A percentile compares a stretch with the other conserved stretches of the same genome.
These are phyloP conservation scores for Wickerhamomyces tratensis DNA, from an alignment of 805 yeast genomes.

Conservation along the genomic window DNA sequence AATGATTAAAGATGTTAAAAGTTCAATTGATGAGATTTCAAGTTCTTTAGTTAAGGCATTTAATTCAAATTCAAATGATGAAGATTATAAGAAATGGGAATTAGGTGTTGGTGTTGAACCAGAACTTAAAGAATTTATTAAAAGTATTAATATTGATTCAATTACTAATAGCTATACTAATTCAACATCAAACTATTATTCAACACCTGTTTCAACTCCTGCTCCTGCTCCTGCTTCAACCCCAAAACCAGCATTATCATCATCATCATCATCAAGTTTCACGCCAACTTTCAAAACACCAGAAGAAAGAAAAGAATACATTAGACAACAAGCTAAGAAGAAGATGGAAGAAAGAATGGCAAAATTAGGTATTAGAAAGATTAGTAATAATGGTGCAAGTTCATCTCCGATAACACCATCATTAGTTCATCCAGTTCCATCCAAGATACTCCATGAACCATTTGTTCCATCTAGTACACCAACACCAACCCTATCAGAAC, in stretches of 20 bases:
- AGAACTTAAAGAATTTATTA: slow-evolving; percentile 22
- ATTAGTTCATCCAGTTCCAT: no score
- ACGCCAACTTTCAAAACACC: slow-evolving; percentile 28
- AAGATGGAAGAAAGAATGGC: slow-evolving; percentile 83
- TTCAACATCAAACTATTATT: slow-evolving; percentile 2
- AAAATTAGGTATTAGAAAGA: slow-evolving; percentile 58
- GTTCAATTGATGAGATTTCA: slow-evolving; percentile 58
- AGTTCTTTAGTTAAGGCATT: slow-evolving; percentile 24
- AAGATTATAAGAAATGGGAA: slow-evolving; percentile 60
- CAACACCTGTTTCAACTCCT: no score
- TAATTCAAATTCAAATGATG: slow-evolving; percentile 10
- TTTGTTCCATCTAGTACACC: slow-evolving; percentile 7
- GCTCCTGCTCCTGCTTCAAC: neutral
- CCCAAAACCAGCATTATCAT: neutral
- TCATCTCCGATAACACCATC: slow-evolving; percentile 2
- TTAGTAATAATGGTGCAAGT: slow-evolving; percentile 4
- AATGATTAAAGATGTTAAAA: slow-evolving; percentile 60
- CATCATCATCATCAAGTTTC: slow-evolving; percentile 7
- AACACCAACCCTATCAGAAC: slow-evolving; percentile 19
- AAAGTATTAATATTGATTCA: slow-evolving; percentile 9
- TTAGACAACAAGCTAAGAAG: slow-evolving; percentile 73
- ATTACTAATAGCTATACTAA: slow-evolving; percentile 4
- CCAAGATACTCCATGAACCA: slow-evolving; percentile 3
- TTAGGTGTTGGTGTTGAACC: slow-evolving; percentile 68
- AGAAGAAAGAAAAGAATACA: slow-evolving; percentile 67